A percentile compares a stretch with the other conserved stretches of the same genome.
phyloP scores from a whole-genome alignment of 2,329 filamentous ascomycete genomes.

The Calcarisporium arbuscula region DNA sequence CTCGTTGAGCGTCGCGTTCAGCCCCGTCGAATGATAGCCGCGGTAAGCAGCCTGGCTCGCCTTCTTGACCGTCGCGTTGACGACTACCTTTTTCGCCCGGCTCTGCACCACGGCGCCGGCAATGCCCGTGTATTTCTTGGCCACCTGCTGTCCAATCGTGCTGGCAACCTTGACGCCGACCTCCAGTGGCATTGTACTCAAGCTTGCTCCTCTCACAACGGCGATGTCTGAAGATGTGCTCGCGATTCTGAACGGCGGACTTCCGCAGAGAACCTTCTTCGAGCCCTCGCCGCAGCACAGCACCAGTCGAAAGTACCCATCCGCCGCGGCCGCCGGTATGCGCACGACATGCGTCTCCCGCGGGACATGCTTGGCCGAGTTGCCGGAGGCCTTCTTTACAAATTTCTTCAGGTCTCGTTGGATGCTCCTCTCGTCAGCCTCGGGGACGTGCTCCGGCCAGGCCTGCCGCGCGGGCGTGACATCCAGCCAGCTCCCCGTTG shows the following conservation, averaged over 20 bases:
- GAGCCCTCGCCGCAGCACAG: slow-evolving; percentile 42
- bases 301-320: slow-evolving; percentile 65
- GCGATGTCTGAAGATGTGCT: slow-evolving; percentile 57
- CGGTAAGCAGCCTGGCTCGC: slow-evolving; percentile 33
- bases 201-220: slow-evolving; percentile 57
- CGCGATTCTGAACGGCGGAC: slow-evolving; percentile 62
- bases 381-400: slow-evolving; percentile 45
- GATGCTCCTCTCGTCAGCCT: slow-evolving; percentile 57
- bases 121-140: slow-evolving; percentile 34
- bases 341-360: slow-evolving; percentile 60
- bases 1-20: slow-evolving; percentile 20
- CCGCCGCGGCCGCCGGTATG: slow-evolving; percentile 55
- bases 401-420: slow-evolving; percentile 64
- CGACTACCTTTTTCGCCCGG: slow-evolving; percentile 29
- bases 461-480: slow-evolving; percentile 54
- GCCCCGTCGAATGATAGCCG: slow-evolving; percentile 25
- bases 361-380: slow-evolving; percentile 40
- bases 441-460: slow-evolving; percentile 40
- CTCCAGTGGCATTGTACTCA: slow-evolving; percentile 60
- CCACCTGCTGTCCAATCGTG: slow-evolving; percentile 39
- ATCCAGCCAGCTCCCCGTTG: slow-evolving; percentile 56
- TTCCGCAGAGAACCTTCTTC: slow-evolving; percentile 55
- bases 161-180: slow-evolving; percentile 53
- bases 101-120: slow-evolving; percentile 33
- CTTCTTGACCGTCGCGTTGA: slow-evolving; percentile 25